These are phyloP conservation scores for Linnemannia elongata DNA, from an alignment of 192 early-diverging fungal genomes.

Conservation along the genomic window DNA sequence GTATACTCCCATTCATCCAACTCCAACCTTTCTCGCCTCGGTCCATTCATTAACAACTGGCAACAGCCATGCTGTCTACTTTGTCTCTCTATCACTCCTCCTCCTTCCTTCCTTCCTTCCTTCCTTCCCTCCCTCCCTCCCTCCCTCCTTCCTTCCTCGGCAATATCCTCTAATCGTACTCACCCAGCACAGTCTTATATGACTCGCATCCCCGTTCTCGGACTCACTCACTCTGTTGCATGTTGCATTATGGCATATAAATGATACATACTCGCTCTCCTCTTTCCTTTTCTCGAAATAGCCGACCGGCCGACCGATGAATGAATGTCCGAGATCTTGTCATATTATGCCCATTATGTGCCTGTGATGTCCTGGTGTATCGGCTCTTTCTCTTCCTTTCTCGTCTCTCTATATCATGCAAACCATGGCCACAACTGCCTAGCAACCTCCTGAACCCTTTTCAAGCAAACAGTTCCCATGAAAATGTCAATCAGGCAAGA, in stretches of 20 bases:
- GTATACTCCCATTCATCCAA: too few species aligned
- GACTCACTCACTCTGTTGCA: neutral
- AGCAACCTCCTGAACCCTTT: neutral
- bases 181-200: neutral
- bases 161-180: neutral
- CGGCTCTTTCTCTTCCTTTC: neutral
- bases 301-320: neutral
- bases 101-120: neutral
- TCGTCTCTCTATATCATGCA: neutral
- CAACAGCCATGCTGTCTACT: neutral
- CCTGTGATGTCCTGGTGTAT: neutral
- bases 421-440: neutral
- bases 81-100: neutral
- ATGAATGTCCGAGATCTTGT: constrained; percentile 7
- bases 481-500: neutral
- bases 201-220: neutral
- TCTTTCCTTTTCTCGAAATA: constrained; percentile 2
- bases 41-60: too few species aligned
- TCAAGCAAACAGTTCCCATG: neutral
- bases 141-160: neutral
- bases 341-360: neutral
- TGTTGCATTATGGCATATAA: too few species aligned
- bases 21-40: too few species aligned
- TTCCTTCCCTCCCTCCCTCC: too few species aligned
- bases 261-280: neutral